Evolutionary conservation across 1,284 basidiomycete genomes (phyloP).

Genomic region (Amylostereum areolatum): DNA sequence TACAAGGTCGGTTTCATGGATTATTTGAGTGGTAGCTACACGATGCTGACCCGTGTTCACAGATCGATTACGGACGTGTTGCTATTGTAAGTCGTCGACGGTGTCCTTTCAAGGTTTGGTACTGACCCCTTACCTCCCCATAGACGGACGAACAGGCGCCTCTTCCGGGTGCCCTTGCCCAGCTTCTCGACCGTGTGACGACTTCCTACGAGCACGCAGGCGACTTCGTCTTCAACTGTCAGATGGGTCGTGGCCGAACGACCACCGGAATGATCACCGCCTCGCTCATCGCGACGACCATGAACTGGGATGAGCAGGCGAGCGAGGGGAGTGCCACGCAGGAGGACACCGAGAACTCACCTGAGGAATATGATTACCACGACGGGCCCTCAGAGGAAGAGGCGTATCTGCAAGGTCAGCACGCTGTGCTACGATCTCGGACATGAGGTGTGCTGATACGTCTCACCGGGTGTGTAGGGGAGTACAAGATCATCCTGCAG

Average conservation of each 20-base stretch:
- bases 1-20: slow-evolving; percentile 49
- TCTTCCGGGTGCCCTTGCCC: slow-evolving; percentile 77
- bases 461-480: slow-evolving; percentile 47
- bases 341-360: slow-evolving; percentile 20
- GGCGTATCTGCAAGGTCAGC: slow-evolving; percentile 77
- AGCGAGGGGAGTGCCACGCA: too few species aligned
- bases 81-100: slow-evolving; percentile 63
- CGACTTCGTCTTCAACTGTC: slow-evolving; percentile 87
- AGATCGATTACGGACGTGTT: slow-evolving; percentile 86
- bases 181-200: slow-evolving; percentile 71
- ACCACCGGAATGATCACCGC: slow-evolving; percentile 95
- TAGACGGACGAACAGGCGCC: slow-evolving; percentile 97
- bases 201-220: slow-evolving; percentile 56
- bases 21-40: not conserved
- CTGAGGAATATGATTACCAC: slow-evolving; percentile 55
- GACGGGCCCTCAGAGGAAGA: slow-evolving; percentile 81
- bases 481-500: slow-evolving; percentile 96
- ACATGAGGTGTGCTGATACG: not conserved
- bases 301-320: slow-evolving; percentile 48
- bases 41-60: slow-evolving; percentile 2
- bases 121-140: slow-evolving; percentile 3
- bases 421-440: not conserved
- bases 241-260: slow-evolving; percentile 77
- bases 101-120: slow-evolving; percentile 1
- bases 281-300: slow-evolving; percentile 79